These are phyloP conservation scores for Podospora tetraspora DNA, from an alignment of 495 filamentous ascomycete genomes.

Conservation along the genomic window DNA sequence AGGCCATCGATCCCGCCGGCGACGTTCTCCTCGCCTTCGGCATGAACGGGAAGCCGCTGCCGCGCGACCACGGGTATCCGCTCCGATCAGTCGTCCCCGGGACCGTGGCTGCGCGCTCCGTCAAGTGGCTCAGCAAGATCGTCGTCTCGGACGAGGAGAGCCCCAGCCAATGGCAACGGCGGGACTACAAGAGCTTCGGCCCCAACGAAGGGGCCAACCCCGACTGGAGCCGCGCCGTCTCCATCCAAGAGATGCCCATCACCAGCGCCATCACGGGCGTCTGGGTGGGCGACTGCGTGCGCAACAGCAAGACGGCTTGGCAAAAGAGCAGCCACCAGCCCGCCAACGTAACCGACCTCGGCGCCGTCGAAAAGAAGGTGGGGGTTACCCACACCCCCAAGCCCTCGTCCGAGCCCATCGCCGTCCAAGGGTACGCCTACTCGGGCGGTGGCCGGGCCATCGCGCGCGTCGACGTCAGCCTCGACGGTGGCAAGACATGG, in stretches of 20 bases:
- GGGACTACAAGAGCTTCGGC: constrained; percentile 60
- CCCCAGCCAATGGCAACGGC: constrained; percentile 53
- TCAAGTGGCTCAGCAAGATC: constrained; percentile 63
- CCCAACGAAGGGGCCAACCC: constrained; percentile 50
- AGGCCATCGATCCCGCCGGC: constrained; percentile 48
- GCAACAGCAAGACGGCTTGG: constrained; percentile 53
- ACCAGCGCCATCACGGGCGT: constrained; percentile 47
- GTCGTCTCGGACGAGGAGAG: constrained; percentile 54
- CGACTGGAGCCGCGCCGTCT: constrained; percentile 50
- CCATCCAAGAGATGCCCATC: constrained; percentile 59
- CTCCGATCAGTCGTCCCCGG: constrained; percentile 58
- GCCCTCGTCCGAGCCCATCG: constrained; percentile 26
- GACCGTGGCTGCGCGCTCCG: constrained; percentile 54
- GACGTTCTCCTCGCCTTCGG: constrained; percentile 58
- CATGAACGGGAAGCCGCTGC: constrained; percentile 55
- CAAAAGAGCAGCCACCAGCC: constrained; percentile 7
- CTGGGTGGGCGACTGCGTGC: constrained; percentile 36
- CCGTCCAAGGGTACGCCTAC: constrained; percentile 54
- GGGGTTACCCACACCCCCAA: constrained; percentile 15
- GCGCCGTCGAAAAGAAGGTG: constrained; percentile 16
- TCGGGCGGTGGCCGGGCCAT: constrained; percentile 54
- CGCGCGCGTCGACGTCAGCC: constrained; percentile 50
- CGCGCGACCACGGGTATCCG: constrained; percentile 56
- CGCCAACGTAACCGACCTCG: constrained; percentile 15
- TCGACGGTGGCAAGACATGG: constrained; percentile 52